Evolutionary conservation across 129 eudicot genomes (phyloP), one percentile per base, ranked within the genome.

Genomic region (Artemisia annua): DNA sequence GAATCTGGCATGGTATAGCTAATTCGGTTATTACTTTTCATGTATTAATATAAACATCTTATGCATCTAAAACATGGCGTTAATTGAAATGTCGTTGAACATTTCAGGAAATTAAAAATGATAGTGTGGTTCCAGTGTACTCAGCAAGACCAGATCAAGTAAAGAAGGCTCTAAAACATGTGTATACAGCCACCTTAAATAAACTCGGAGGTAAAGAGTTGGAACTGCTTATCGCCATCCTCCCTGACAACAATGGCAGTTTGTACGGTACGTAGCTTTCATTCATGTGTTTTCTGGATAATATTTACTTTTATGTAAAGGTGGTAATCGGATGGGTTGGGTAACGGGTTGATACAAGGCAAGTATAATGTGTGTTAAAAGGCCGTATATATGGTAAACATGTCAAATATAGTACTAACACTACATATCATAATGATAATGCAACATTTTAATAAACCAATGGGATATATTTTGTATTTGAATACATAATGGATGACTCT

Each of bases 161-260:
- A 46, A 87, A 89, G 82, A 89, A 85, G 79, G 96, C 83, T 50
- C 48, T 89, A 16, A 87, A 81, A 44, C 69, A 87, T 55, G 85
- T 82, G 8, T 86, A 55, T 62, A 82, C 76, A 57, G 70, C 85
- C 13, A 80, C 89, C n/a, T 62, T 82, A 54, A 82, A 74, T 53
- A 84, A 78, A 73, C 87, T 78, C 16, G 87, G 80, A 13, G 91
- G 87, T 35, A 82, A 82, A 80, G 96, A 86, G 76, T 26, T 89
- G 73, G 96, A 89, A 68, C 72, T 89, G 71, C 87, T 89, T 67
- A 82, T 89, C 50, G 92, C 91, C 70, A 84, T 89, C 49, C 89
- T 89, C 4, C 96, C 96, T 0, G 96, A 89, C 85, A 89, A 80
- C 73, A 89, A 89, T 55, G 96, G 96, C 58, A 80, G 92, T 66